Conservation (phyloP, 1,284 basidiomycete genomes). For the Rhodotorula sp. region DNA sequence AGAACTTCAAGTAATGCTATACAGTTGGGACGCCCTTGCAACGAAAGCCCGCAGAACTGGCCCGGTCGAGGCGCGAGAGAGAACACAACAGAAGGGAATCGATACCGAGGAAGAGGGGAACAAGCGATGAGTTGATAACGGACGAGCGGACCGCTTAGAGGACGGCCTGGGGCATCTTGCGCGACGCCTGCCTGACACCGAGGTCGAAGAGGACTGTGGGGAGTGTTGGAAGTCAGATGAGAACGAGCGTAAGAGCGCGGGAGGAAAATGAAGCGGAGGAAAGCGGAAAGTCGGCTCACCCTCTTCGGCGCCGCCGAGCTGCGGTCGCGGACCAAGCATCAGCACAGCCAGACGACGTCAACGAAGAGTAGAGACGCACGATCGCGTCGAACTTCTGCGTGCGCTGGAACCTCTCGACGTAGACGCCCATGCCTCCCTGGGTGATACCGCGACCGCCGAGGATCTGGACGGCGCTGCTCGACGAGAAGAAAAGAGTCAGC, state of each 20-base stretch:
- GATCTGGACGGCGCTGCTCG: constrained; percentile 37
- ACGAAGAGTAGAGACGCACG: background rate
- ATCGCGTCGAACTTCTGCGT: constrained; percentile 40
- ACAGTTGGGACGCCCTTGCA: no score
- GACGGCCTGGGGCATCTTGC: constrained; percentile 42
- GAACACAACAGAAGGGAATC: background rate
- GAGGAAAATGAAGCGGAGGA: background rate
- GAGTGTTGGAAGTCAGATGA: background rate
- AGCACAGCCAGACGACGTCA: background rate
- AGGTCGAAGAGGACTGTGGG: constrained; percentile 38
- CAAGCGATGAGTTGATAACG: background rate
- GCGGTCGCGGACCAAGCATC: no score
- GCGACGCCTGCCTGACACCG: constrained; percentile 41
- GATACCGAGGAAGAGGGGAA: background rate
- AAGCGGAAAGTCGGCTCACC: background rate
- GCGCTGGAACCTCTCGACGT: constrained; percentile 16
- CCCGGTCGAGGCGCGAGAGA: background rate
- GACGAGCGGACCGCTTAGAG: constrained; percentile 22
- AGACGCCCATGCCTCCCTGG: constrained; percentile 13
- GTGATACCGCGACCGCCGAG: constrained; percentile 55
- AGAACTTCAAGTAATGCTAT: no score
- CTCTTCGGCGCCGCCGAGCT: constrained; percentile 25
- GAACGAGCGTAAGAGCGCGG: no score
- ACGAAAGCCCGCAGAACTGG: no score
- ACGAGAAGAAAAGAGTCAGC: background rate